A percentile compares a stretch with the other conserved stretches of the same genome.
These are phyloP conservation scores for Venturia aucupariae DNA, from an alignment of 2,329 filamentous ascomycete genomes.

Conservation along the genomic window DNA sequence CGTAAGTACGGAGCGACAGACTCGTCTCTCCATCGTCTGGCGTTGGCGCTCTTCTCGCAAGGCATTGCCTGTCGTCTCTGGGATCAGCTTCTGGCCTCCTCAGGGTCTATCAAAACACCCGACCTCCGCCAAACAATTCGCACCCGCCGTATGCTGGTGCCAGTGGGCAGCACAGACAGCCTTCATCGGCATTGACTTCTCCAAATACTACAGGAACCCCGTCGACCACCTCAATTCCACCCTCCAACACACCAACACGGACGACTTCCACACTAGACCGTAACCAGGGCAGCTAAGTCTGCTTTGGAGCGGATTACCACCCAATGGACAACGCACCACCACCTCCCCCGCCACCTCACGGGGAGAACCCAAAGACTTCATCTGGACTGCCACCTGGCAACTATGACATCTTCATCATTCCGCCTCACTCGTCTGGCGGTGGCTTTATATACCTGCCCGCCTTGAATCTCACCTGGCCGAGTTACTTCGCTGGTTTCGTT, in stretches of 20 bases:
- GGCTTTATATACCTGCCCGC: conserved; percentile 95
- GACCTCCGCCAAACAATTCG: background rate
- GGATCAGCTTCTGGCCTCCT: background rate
- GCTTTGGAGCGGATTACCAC: background rate
- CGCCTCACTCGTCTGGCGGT: conserved; percentile 77
- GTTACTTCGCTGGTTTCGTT: conserved; percentile 78
- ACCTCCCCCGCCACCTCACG: conserved; percentile 66
- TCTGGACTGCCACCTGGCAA: conserved; percentile 73
- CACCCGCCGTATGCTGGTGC: too few relatives aligned
- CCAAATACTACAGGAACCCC: background rate
- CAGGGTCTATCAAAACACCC: background rate
- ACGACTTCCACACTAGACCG: background rate
- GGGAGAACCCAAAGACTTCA: conserved; percentile 63
- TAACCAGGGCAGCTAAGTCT: background rate
- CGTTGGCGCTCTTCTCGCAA: background rate
- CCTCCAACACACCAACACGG: background rate
- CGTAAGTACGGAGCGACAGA: background rate
- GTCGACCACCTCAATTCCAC: background rate
- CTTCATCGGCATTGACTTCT: background rate
- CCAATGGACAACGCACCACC: conserved; percentile 7
- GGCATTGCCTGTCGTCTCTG: background rate
- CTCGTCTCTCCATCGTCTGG: background rate
- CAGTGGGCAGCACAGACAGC: background rate
- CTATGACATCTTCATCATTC: conserved; percentile 96
- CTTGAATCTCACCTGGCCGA: conserved; percentile 74